These are phyloP conservation scores for Aeschynomene evenia DNA, from an alignment of 306 rosid species.

Conservation along the genomic window DNA sequence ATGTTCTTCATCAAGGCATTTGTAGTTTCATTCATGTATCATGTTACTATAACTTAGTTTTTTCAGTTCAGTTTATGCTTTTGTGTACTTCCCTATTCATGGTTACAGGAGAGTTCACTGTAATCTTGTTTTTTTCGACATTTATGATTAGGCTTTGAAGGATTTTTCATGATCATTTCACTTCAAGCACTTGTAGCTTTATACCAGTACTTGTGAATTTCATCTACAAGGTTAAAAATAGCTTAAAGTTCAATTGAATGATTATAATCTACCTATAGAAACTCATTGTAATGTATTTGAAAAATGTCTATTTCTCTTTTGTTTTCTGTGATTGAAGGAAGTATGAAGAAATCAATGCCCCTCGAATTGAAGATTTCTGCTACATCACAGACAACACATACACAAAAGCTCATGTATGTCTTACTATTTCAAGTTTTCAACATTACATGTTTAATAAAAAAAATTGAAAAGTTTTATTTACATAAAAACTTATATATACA, in stretches of 20 bases:
- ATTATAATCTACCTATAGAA: not conserved
- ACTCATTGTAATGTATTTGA: conserved; percentile 4
- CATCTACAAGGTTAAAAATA: not conserved
- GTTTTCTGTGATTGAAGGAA: conserved; percentile 54
- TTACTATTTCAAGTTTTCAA: conserved; percentile 23
- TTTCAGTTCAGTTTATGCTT: not conserved
- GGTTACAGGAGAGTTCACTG: not conserved
- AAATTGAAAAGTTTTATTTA: not conserved
- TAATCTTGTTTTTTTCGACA: conserved; percentile 2
- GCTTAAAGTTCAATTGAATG: not conserved
- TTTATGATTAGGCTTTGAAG: not conserved
- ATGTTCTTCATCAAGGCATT: conserved; percentile 4
- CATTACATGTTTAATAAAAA: conserved; percentile 1
- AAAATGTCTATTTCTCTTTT: conserved; percentile 15
- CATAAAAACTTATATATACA: not conserved
- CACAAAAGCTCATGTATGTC: conserved; percentile 69
- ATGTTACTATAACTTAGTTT: not conserved
- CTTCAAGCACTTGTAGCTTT: not conserved
- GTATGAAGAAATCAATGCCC: conserved; percentile 87
- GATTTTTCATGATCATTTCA: not conserved
- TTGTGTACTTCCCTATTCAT: not conserved
- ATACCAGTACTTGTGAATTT: not conserved
- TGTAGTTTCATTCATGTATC: not conserved
- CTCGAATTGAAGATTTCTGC: conserved; percentile 85
- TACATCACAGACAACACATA: conserved; percentile 87